Evolutionary conservation across 2,329 filamentous ascomycete genomes (phyloP).

Genomic region (Orbilia blumenaviensis): DNA sequence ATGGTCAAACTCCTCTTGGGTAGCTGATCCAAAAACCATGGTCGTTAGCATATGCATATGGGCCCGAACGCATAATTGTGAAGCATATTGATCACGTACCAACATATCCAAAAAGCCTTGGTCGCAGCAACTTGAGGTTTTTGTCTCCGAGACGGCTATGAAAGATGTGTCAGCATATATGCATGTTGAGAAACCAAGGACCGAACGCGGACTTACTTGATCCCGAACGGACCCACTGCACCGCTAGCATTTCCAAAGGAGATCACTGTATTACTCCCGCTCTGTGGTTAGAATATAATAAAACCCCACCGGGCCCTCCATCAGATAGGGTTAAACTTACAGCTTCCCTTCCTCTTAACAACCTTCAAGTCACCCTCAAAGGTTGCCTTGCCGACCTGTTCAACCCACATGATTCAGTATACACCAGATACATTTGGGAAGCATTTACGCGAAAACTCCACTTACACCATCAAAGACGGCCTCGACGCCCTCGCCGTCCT

Average conservation of each 20-base stretch:
- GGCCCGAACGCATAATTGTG: no score
- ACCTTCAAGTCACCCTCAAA: constrained; percentile 81
- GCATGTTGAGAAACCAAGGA: neutral
- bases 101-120: constrained; percentile 76
- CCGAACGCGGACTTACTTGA: constrained; percentile 62
- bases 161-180: constrained; percentile 54
- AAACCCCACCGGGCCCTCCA: neutral
- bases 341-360: constrained; percentile 77
- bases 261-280: constrained; percentile 38
- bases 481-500: constrained; percentile 74
- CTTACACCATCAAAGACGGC: constrained; percentile 80
- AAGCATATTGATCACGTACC: constrained; percentile 49
- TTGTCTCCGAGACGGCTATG: constrained; percentile 69
- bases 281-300: neutral
- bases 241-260: constrained; percentile 63
- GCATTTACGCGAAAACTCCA: neutral
- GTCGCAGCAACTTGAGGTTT: constrained; percentile 79
- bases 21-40: constrained; percentile 59
- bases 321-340: constrained; percentile 4
- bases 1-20: constrained; percentile 74
- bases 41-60: no score
- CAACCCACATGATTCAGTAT: neutral
- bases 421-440: neutral
- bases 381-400: constrained; percentile 75
- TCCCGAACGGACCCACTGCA: constrained; percentile 74